Percentiles rank a stretch among this genome's conserved stretches.
These are phyloP conservation scores for Primulina eburnea DNA, from an alignment of 257 asterid species.

Conservation along the genomic window DNA sequence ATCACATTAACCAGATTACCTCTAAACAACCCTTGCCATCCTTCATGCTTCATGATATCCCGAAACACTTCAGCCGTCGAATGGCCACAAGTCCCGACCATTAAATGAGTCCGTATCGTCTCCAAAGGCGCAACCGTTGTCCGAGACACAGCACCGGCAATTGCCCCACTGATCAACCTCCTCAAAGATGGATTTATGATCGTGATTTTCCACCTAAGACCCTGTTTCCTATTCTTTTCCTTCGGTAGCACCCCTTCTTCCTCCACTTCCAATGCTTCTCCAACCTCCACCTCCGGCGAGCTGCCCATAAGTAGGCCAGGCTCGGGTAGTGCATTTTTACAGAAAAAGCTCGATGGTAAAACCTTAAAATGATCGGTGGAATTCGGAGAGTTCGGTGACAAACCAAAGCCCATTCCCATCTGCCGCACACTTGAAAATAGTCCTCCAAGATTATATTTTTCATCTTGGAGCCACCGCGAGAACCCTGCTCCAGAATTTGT, in stretches of 20 bases:
- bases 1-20: constrained; percentile 93
- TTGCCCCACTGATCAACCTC: constrained; percentile 49
- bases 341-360: constrained; percentile 22
- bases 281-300: constrained; percentile 25
- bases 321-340: constrained; percentile 30
- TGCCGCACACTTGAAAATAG: constrained; percentile 47
- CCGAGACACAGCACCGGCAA: constrained; percentile 46
- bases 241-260: constrained; percentile 23
- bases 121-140: constrained; percentile 50
- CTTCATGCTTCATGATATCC: constrained; percentile 71
- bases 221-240: constrained; percentile 30
- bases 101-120: constrained; percentile 50
- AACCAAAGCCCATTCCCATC: constrained; percentile 37
- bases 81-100: constrained; percentile 65
- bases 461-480: constrained; percentile 40
- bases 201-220: constrained; percentile 32
- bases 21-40: constrained; percentile 90
- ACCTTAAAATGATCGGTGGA: constrained; percentile 29
- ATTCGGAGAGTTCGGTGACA: constrained; percentile 32
- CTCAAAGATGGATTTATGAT: constrained; percentile 42
- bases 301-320: constrained; percentile 27
- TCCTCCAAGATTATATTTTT: constrained; percentile 33
- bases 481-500: constrained; percentile 37
- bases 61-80: constrained; percentile 69
- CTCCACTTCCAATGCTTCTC: constrained; percentile 19